Percentiles rank a stretch among this genome's conserved stretches.
Evolutionary conservation across 2,329 filamentous ascomycete genomes (phyloP).

Genomic region (Pezicula carpinea): DNA sequence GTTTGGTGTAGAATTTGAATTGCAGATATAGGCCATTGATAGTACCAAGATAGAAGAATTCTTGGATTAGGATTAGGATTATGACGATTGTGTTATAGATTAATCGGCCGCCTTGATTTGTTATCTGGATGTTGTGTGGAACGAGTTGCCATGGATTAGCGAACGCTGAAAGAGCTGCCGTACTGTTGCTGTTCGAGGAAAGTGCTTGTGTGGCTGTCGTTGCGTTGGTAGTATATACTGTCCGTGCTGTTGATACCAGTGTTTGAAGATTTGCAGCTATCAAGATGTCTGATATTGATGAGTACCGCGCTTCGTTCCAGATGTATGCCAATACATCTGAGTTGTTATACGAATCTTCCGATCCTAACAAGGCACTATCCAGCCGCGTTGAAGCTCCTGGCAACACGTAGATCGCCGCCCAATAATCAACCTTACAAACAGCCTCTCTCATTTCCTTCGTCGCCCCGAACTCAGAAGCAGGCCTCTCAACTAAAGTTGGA

Average conservation of each 20-base stretch:
- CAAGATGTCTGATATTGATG: slow-evolving; percentile 25
- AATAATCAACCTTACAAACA: slow-evolving; percentile 33
- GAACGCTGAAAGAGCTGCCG: slow-evolving; percentile 26
- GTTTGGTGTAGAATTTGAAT: slow-evolving; percentile 18
- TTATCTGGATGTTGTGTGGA: slow-evolving; percentile 27
- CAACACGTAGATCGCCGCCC: slow-evolving; percentile 33
- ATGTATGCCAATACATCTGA: slow-evolving; percentile 30
- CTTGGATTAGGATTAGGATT: slow-evolving; percentile 31
- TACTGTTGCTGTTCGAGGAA: slow-evolving; percentile 18
- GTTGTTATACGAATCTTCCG: slow-evolving; percentile 28
- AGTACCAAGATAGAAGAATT: slow-evolving; percentile 26
- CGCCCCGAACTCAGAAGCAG: slow-evolving; percentile 22
- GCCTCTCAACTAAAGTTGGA: slow-evolving; percentile 28
- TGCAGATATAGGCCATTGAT: slow-evolving; percentile 25
- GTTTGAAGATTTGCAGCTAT: slow-evolving; percentile 27
- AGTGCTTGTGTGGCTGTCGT: slow-evolving; percentile 14
- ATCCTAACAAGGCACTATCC: slow-evolving; percentile 23
- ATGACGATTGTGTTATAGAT: slow-evolving; percentile 37
- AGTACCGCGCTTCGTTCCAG: slow-evolving; percentile 34
- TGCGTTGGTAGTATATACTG: slow-evolving; percentile 24
- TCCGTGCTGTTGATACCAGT: slow-evolving; percentile 15
- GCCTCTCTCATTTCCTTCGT: slow-evolving; percentile 25
- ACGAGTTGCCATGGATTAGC: slow-evolving; percentile 31
- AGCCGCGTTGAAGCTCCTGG: slow-evolving; percentile 29
- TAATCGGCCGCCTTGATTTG: slow-evolving; percentile 29